Percentiles rank a stretch among this genome's conserved stretches.
These are phyloP conservation scores for Mortierella sp. DNA, from an alignment of 371 early-diverging fungal species.

Conservation along the genomic window DNA sequence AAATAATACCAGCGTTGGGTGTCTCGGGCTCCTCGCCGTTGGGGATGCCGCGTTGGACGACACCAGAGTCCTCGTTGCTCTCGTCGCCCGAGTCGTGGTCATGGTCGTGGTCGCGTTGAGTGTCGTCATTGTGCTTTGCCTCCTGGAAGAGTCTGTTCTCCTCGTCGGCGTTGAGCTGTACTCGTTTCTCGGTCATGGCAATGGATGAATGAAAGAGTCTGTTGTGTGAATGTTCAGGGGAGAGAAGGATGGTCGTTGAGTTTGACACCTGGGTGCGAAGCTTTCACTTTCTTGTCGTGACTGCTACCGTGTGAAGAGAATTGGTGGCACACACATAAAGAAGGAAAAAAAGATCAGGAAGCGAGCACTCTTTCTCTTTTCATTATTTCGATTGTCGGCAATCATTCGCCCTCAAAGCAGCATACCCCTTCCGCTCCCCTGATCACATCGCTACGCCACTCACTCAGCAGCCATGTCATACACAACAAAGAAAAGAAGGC, in stretches of 20 bases:
- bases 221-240: neutral
- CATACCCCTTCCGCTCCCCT: neutral
- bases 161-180: constrained; percentile 52
- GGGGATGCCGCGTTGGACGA: constrained; percentile 54
- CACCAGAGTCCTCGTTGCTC: constrained; percentile 47
- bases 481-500: constrained; percentile 23
- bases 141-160: constrained; percentile 54
- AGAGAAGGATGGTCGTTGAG: neutral
- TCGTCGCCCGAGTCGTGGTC: constrained; percentile 38
- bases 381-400: neutral
- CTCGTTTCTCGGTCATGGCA: constrained; percentile 42
- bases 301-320: neutral
- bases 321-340: neutral
- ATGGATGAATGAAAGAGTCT: neutral
- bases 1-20: constrained; percentile 20
- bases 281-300: too few species aligned
- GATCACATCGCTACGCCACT: neutral
- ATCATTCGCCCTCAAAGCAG: neutral
- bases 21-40: constrained; percentile 32
- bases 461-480: neutral
- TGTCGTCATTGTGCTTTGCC: constrained; percentile 19
- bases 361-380: neutral
- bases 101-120: constrained; percentile 13
- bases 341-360: neutral
- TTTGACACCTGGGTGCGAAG: too few species aligned